Conservation (phyloP, 2,329 filamentous ascomycete genomes). For the Aureobasidium sp. region DNA sequence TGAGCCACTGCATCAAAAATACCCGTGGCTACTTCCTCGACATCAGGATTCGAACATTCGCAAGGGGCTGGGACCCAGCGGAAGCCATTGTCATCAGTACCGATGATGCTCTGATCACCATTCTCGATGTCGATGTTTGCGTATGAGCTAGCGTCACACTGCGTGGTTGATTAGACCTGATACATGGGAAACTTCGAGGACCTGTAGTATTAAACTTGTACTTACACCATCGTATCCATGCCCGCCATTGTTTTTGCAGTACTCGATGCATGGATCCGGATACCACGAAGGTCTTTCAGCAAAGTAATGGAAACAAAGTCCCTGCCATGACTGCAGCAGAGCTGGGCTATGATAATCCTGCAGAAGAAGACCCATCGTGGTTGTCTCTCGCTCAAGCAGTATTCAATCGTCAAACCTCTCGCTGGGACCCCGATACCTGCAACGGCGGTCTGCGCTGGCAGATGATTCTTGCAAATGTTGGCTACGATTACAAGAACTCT, state of each 20-base stretch:
- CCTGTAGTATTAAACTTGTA: background rate
- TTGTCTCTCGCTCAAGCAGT: background rate
- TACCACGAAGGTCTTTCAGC: background rate
- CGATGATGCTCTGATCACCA: background rate
- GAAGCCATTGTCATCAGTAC: background rate
- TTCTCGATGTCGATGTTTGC: background rate
- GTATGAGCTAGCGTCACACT: background rate
- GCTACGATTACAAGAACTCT: constrained; percentile 53
- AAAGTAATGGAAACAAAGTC: background rate
- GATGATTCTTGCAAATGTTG: constrained; percentile 68
- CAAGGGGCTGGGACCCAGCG: background rate
- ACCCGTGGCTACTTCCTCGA: background rate
- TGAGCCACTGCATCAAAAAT: background rate
- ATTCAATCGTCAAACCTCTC: constrained; percentile 48
- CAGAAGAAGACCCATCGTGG: background rate
- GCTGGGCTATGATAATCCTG: background rate
- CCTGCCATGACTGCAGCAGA: background rate
- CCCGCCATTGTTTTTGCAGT: background rate
- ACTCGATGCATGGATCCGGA: background rate
- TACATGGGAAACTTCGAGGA: background rate
- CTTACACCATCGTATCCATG: background rate
- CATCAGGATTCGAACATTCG: background rate
- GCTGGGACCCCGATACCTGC: constrained; percentile 63
- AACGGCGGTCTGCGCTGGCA: constrained; percentile 77
- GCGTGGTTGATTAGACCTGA: background rate